phyloP scores from a whole-genome alignment of 106 monocot species.

The Iris macrosiphon region DNA sequence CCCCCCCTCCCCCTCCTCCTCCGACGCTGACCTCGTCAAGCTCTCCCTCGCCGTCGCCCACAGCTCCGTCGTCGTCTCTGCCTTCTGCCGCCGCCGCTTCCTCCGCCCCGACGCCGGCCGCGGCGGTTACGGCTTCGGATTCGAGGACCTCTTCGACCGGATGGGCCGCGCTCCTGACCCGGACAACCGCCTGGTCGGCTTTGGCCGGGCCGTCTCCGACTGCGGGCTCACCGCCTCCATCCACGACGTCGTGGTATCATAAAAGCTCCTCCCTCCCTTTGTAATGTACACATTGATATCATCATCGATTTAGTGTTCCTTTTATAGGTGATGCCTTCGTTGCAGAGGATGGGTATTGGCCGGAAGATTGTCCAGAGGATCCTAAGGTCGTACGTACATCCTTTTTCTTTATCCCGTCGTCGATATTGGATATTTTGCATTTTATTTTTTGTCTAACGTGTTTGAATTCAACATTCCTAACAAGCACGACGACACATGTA shows the following conservation, averaged over 20 bases:
- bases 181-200: slow-evolving; percentile 59
- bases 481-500: too few relatives aligned
- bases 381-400: slow-evolving; percentile 28
- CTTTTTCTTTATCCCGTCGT: too few relatives aligned
- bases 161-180: slow-evolving; percentile 7
- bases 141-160: slow-evolving; percentile 38
- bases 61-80: slow-evolving; percentile 77
- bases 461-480: too few relatives aligned
- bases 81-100: slow-evolving; percentile 40
- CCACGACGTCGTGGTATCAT: slow-evolving; percentile 84
- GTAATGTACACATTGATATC: background rate
- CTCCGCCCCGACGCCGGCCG: slow-evolving; percentile 1
- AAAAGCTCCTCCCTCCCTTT: background rate
- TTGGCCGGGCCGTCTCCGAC: slow-evolving; percentile 84
- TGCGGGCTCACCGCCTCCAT: slow-evolving; percentile 84
- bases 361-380: slow-evolving; percentile 68
- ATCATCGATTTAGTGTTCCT: too few relatives aligned
- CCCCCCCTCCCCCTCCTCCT: slow-evolving; percentile 6
- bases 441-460: background rate
- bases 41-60: slow-evolving; percentile 45
- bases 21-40: slow-evolving; percentile 47
- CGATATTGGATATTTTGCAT: background rate
- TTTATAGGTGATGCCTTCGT: slow-evolving; percentile 67
- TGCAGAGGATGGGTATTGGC: slow-evolving; percentile 67
- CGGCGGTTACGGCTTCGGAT: slow-evolving; percentile 8